Base-by-base conservation (phyloP, 106 monocot genomes). In the Dendrobium huoshanense region DNA sequence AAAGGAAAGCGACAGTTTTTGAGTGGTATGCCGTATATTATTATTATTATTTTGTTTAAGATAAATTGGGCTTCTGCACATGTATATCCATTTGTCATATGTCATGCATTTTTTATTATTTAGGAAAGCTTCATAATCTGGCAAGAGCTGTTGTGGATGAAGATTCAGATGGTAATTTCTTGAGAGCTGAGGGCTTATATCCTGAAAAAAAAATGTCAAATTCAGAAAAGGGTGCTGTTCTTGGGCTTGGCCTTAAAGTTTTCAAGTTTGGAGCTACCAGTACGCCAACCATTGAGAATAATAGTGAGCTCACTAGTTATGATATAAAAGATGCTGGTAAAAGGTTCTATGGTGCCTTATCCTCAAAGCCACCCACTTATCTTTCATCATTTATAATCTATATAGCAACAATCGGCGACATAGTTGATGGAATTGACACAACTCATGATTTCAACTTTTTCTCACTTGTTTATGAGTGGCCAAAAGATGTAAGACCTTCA, bases 361-460 rank as follows among this genome's bases (percentile, higher is more conserved):
- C 81, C 68, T 88, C 89, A 43, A 98, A 92, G 77, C 84, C 92
- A 67, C 87, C 92, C 45, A 89, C 94, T 79, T 98, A 92, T 84
- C 91, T 98, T 72, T 98, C 97, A 61, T 77, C 94, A 48, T 98
- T 98, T 79, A 92, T 98, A 77, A 91, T 98, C 74, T 94, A 94
- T 44, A 94, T 98, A 79, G 97, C 97, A 77, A 92, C 94, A 44
- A 91, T 98, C 74, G 97, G 97, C 75, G 94, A 98, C 75, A 94
- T 98, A 80, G 92, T 98, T 79, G 97, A 98, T 87, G 97, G 97
- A 75, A 84, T 89, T 56, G 97, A 98, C 77, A 98, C 94, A 67
- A 94, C 97, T 76, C 97, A 98, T 80, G 94, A 98, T 86, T 94
- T 98, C 87, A 98, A 98, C 81, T 98, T 94, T 79, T 98, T 98